phyloP scores from a whole-genome alignment of 371 early-diverging fungal genomes.

The Haplosporangium sp. region DNA sequence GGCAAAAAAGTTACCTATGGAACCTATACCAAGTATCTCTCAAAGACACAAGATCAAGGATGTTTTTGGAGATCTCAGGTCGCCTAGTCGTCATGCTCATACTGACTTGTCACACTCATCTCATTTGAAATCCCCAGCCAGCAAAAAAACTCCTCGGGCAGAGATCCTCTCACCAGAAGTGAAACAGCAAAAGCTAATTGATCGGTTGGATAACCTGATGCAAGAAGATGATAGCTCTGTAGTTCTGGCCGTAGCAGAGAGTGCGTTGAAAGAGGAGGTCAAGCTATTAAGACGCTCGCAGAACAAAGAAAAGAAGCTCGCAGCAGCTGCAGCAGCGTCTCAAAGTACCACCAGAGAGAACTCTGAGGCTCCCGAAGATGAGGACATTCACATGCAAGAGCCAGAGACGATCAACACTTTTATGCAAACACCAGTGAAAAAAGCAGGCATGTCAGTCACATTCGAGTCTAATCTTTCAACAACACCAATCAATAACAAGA shows the following conservation, averaged over 20 bases:
- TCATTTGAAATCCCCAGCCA: neutral
- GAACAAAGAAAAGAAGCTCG: constrained; percentile 23
- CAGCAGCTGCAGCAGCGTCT: neutral
- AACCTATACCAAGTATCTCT: constrained; percentile 9
- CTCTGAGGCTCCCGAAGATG: constrained; percentile 2
- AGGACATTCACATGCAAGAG: neutral
- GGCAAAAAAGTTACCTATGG: neutral
- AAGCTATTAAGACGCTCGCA: constrained; percentile 28
- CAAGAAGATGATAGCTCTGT: constrained; percentile 27
- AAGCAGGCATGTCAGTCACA: neutral
- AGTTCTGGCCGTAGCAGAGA: constrained; percentile 42
- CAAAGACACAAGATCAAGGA: constrained; percentile 32
- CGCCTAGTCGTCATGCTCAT: neutral
- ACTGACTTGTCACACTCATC: neutral
- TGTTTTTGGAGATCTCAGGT: constrained; percentile 9
- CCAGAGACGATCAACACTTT: neutral
- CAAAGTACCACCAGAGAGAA: neutral
- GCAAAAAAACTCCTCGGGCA: constrained; percentile 12
- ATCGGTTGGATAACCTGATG: constrained; percentile 42
- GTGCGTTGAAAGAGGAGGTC: constrained; percentile 36
- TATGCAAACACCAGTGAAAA: constrained; percentile 26
- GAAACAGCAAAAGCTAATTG: constrained; percentile 33
- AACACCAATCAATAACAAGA: constrained; percentile 23
- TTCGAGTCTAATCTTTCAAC: constrained; percentile 8
- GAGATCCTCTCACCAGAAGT: constrained; percentile 13